Evolutionary conservation across 768 basidiomycete species (phyloP).

Genomic region (Suillus bovinus): DNA sequence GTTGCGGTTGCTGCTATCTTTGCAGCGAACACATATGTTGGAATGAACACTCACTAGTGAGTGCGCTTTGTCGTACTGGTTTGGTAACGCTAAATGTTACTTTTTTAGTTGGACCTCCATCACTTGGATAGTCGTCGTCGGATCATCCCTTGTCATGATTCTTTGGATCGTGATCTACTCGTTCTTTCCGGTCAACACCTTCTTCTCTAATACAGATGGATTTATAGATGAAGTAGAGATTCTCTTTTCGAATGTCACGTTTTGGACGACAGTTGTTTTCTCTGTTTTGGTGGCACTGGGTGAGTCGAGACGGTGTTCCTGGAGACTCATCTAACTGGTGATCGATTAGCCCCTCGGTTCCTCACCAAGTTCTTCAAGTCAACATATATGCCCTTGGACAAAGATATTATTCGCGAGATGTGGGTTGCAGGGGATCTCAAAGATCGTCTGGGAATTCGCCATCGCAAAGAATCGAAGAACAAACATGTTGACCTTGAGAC

Average conservation of each 20-base stretch:
- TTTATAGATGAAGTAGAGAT: constrained; percentile 74
- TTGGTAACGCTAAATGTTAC: constrained; percentile 9
- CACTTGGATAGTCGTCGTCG: constrained; percentile 80
- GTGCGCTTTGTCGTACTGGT: constrained; percentile 35
- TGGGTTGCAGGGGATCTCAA: constrained; percentile 86
- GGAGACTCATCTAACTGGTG: constrained; percentile 10
- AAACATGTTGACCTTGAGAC: constrained; percentile 50
- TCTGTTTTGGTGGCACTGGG: constrained; percentile 72
- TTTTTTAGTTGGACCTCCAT: constrained; percentile 74
- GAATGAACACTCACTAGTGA: constrained; percentile 87
- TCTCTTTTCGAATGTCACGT: constrained; percentile 76
- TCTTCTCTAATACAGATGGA: constrained; percentile 69
- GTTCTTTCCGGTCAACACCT: constrained; percentile 69
- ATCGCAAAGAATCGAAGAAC: constrained; percentile 54
- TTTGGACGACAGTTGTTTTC: constrained; percentile 81
- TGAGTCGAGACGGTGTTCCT: constrained; percentile 33
- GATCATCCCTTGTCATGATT: constrained; percentile 79
- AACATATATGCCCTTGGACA: constrained; percentile 80
- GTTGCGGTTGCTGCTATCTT: constrained; percentile 86
- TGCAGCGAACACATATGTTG: constrained; percentile 87
- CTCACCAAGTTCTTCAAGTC: constrained; percentile 69
- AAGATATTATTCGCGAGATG: constrained; percentile 90
- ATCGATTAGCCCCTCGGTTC: constrained; percentile 73
- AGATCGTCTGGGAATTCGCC: constrained; percentile 72
- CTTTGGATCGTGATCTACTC: constrained; percentile 92